Evolutionary conservation across 73 alveolate genomes (phyloP).

Genomic region (Paramecium sexaurelia): DNA sequence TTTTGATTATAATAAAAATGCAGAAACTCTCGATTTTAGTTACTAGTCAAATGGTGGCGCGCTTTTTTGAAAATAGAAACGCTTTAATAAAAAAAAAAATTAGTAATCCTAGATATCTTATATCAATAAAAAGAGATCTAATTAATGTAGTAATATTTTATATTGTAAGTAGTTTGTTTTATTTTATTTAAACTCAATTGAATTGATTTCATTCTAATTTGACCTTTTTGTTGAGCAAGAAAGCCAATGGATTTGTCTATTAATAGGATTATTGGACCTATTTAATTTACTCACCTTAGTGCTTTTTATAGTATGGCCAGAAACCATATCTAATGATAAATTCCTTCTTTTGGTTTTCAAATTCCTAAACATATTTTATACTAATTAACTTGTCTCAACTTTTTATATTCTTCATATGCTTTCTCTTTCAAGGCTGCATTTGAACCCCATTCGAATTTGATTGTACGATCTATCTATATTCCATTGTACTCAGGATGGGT

Average conservation of each 20-base stretch:
- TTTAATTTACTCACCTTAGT: background rate
- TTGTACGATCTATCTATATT: background rate
- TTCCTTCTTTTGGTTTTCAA: conserved; percentile 11
- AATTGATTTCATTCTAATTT: background rate
- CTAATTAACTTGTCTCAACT: conserved; percentile 4
- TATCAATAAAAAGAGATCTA: background rate
- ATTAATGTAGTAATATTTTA: background rate
- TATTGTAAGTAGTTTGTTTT: background rate
- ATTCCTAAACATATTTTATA: background rate
- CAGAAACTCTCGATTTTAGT: background rate
- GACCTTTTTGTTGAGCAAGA: background rate
- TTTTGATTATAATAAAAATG: background rate
- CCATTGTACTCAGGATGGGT: conserved; percentile 29
- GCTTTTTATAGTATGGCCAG: conserved; percentile 1
- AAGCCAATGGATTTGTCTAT: background rate
- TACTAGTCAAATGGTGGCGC: background rate
- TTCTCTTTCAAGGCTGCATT: background rate
- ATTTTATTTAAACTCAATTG: background rate
- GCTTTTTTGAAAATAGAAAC: background rate
- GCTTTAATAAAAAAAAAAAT: background rate
- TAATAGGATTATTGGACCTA: background rate
- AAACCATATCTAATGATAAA: conserved; percentile 7
- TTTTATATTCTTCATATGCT: background rate
- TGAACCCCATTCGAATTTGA: conserved; percentile 20
- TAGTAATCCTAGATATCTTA: background rate